These are phyloP conservation scores for Aspergillus baeticus DNA, from an alignment of 495 filamentous ascomycete genomes.

Conservation along the genomic window DNA sequence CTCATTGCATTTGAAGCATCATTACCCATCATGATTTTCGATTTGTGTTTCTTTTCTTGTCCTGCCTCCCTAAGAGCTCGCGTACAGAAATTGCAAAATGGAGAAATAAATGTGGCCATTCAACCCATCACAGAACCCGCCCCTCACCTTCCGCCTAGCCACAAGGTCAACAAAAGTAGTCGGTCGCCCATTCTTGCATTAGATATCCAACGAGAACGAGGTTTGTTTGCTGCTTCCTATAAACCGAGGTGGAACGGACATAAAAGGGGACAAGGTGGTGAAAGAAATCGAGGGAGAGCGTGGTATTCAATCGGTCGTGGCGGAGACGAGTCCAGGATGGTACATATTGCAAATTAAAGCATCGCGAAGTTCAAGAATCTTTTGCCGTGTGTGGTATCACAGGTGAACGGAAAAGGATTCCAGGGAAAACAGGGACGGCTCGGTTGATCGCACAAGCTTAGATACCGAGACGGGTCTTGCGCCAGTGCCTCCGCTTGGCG, in stretches of 20 bases:
- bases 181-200: background rate
- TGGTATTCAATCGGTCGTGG: background rate
- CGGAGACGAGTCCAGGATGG: conserved; percentile 13
- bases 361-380: conserved; percentile 16
- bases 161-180: background rate
- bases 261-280: background rate
- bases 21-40: conserved; percentile 28
- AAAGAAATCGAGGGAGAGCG: background rate
- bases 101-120: background rate
- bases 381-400: conserved; percentile 25
- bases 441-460: conserved; percentile 50
- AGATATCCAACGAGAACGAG: background rate
- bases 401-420: conserved; percentile 23
- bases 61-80: conserved; percentile 20
- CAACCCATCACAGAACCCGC: conserved; percentile 12
- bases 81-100: conserved; percentile 19
- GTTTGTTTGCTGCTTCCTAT: background rate
- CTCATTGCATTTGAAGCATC: conserved; percentile 23
- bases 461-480: conserved; percentile 98
- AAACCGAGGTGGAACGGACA: background rate
- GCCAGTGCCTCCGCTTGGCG: conserved; percentile 99
- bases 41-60: conserved; percentile 20
- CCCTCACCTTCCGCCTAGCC: conserved; percentile 5
- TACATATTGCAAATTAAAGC: conserved; percentile 13
- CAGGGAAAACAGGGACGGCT: conserved; percentile 17